Conservation (phyloP, 2,329 filamentous ascomycete genomes). For the Colletotrichum sublineola region DNA sequence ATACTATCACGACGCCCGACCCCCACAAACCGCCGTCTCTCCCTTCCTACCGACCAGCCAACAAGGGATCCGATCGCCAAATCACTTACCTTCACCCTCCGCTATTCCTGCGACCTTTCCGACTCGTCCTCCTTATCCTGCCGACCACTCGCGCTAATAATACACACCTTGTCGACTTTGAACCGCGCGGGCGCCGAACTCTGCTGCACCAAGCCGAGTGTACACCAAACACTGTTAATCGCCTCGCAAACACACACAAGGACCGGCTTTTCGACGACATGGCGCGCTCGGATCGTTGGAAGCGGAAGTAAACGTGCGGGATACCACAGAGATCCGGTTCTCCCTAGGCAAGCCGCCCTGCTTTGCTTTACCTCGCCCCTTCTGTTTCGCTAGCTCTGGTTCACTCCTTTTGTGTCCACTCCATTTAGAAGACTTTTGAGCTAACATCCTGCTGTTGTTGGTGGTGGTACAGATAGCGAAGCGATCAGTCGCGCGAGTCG, state of each 20-base stretch:
- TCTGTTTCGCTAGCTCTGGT: slow-evolving; percentile 6
- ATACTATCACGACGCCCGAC: not conserved
- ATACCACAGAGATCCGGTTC: slow-evolving; percentile 37
- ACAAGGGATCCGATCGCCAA: slow-evolving; percentile 32
- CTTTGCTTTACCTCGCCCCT: not conserved
- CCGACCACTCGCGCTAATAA: slow-evolving; percentile 7
- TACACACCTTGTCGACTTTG: not conserved
- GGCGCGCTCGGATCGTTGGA: slow-evolving; percentile 42
- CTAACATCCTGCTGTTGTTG: slow-evolving; percentile 21
- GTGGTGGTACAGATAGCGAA: slow-evolving; percentile 35
- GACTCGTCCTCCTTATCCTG: not conserved
- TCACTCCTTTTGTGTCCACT: slow-evolving; percentile 7
- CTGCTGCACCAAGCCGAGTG: slow-evolving; percentile 30
- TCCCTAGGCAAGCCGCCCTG: slow-evolving; percentile 33
- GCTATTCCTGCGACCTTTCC: not conserved
- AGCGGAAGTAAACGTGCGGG: slow-evolving; percentile 40
- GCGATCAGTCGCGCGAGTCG: slow-evolving; percentile 24
- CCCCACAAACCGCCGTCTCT: not conserved
- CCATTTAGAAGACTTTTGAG: slow-evolving; percentile 10
- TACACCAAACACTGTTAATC: slow-evolving; percentile 18
- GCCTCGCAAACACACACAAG: slow-evolving; percentile 15
- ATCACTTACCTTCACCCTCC: slow-evolving; percentile 3
- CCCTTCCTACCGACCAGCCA: slow-evolving; percentile 26
- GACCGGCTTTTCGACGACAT: slow-evolving; percentile 34
- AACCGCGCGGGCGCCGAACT: slow-evolving; percentile 40